A percentile compares a stretch with the other conserved stretches of the same genome.
Conservation (phyloP, 352 stramenopile genomes). For the Globisporangium apiculatum region DNA sequence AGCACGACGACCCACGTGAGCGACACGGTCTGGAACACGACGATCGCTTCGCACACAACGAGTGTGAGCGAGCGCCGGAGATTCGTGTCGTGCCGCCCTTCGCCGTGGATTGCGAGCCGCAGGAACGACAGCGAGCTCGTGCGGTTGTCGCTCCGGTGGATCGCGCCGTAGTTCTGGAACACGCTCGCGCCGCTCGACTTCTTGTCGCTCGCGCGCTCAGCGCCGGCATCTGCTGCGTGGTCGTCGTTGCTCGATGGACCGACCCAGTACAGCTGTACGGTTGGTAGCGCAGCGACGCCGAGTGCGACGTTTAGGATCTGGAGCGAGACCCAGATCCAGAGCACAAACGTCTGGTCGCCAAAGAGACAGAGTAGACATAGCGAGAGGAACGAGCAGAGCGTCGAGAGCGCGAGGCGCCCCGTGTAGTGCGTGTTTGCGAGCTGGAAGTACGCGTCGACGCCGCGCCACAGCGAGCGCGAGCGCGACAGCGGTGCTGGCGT, state of each 20-base stretch:
- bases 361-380: constrained; percentile 34
- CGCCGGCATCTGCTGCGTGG: constrained; percentile 1
- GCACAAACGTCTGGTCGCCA: constrained; percentile 20
- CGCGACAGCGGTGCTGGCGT: constrained; percentile 2
- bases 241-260: constrained; percentile 4
- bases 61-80: constrained; percentile 50
- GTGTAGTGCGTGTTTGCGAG: constrained; percentile 72
- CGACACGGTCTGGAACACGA: constrained; percentile 49
- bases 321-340: constrained; percentile 41
- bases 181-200: constrained; percentile 1
- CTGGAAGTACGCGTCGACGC: constrained; percentile 40
- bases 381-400: constrained; percentile 34
- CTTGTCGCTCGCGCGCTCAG: constrained; percentile 1
- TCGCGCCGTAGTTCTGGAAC: constrained; percentile 13
- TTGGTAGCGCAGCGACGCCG: constrained; percentile 42
- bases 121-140: constrained; percentile 51
- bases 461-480: constrained; percentile 16
- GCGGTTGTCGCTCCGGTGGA: constrained; percentile 15
- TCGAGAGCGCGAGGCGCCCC: constrained; percentile 40
- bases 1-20: constrained; percentile 45
- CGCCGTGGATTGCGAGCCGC: constrained; percentile 32
- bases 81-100: constrained; percentile 23
- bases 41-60: constrained; percentile 54
- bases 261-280: constrained; percentile 30
- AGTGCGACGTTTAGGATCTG: constrained; percentile 54